Base-by-base conservation (phyloP, 768 basidiomycete genomes). In the Boletus rufocinnamomeus region DNA sequence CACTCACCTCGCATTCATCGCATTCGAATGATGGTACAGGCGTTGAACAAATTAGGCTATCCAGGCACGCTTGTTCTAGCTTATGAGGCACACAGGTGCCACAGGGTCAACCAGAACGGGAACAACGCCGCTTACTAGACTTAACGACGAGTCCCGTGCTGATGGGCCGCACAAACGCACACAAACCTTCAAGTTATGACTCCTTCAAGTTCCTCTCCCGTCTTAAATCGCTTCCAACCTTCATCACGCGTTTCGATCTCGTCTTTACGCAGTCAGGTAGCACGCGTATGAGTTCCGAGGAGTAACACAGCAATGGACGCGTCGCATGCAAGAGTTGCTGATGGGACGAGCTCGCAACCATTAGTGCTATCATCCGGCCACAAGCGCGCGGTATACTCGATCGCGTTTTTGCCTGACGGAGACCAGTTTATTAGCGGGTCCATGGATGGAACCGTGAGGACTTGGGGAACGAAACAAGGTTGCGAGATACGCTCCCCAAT, bases 341-440 rank as follows among this genome's bases (percentile, higher is more conserved):
- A n/a, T 16, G 50, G 23, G 6, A 19, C 43, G 7, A 30, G 6
- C 21, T 19, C 19, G 2, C 34, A 47, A 10, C 40, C 49, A 27
- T 9, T 30, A 11, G 34, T 60, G 8, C 49, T 54, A n/a, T n/a
- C n/a, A n/a, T 25, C 47, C 11, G 52, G 62, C 5, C 60, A 62
- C 44, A 44, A 21, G 4, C 19, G 45, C 38, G 23, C 11, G 21
- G 61, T 58, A 41, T 32, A 51, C 35, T 52, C 53, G 40, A 21
- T 58, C 30, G 53, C 46, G 10, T 62, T 58, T 44, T 27, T 52
- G 11, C 52, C 52, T 4, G 56, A 57, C 17, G 28, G 52, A 7
- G 32, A 27, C 28, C 56, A 54, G 23, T 44, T 60, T 19, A 4
- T 61, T 27, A 61, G 56, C 4, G 52, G 56, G 1, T 57, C 59